A percentile compares a stretch with the other conserved stretches of the same genome.
phyloP scores from a whole-genome alignment of 2,329 filamentous ascomycete genomes.

The Cordyceps tenuipes region DNA sequence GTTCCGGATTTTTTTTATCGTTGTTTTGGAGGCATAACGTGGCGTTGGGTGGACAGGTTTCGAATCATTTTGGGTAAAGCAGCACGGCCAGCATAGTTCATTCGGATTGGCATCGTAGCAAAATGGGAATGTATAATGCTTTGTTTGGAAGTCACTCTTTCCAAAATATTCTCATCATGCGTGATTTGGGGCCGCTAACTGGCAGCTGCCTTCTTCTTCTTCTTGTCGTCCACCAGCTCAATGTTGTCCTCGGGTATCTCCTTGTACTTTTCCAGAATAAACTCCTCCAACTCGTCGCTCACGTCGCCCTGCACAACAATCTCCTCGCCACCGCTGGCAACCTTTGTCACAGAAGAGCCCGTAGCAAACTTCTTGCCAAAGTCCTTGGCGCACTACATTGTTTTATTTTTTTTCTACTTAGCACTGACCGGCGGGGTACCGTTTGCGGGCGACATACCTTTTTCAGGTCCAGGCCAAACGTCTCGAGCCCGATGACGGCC shows the following conservation, averaged over 20 bases:
- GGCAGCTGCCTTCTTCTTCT: conserved; percentile 53
- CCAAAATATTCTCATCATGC: not conserved
- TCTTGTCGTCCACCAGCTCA: conserved; percentile 91
- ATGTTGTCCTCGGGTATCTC: conserved; percentile 92
- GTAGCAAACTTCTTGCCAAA: conserved; percentile 98
- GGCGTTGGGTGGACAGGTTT: conserved; percentile 1
- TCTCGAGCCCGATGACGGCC: conserved; percentile 80
- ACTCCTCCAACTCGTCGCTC: conserved; percentile 89
- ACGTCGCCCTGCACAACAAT: conserved; percentile 97
- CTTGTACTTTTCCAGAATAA: conserved; percentile 79
- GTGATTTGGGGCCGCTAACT: not conserved
- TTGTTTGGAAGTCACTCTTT: not conserved
- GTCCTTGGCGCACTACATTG: conserved; percentile 73
- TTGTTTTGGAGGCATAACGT: conserved; percentile 1
- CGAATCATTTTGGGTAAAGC: not conserved
- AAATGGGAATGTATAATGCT: conserved; percentile 2
- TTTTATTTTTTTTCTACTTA: no score
- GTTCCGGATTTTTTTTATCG: conserved; percentile 7
- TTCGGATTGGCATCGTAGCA: conserved; percentile 6
- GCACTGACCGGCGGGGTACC: no score
- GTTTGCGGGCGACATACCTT: conserved; percentile 53
- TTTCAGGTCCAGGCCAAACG: conserved; percentile 86
- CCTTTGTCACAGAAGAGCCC: conserved; percentile 84
- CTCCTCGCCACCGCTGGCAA: conserved; percentile 78
- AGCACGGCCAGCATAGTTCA: conserved; percentile 3